Evolutionary conservation across 129 eudicot genomes (phyloP).

Genomic region (Artemisia annua): DNA sequence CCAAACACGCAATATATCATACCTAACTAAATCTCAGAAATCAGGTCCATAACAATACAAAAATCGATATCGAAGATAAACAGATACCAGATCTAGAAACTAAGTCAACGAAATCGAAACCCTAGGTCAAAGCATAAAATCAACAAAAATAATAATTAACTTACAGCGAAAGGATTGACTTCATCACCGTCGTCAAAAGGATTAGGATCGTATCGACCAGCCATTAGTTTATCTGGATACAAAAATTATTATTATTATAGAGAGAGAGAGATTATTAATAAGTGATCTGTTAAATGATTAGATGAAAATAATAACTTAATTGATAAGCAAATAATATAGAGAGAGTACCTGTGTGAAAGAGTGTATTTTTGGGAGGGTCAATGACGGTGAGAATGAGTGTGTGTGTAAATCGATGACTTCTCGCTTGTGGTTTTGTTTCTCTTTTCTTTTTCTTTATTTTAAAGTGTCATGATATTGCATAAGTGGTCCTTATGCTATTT

Average conservation of each 20-base stretch:
- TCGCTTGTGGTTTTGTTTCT: constrained; percentile 30
- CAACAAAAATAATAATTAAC: not conserved
- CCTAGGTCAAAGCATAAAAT: constrained; percentile 30
- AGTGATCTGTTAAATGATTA: constrained; percentile 8
- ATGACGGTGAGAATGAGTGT: constrained; percentile 22
- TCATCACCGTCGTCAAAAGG: constrained; percentile 41
- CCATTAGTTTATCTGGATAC: constrained; percentile 17
- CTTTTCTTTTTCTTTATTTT: not conserved
- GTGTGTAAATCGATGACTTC: constrained; percentile 22
- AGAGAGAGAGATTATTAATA: not conserved
- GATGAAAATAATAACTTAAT: not conserved
- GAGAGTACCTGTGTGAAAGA: constrained; percentile 13
- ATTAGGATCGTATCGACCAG: constrained; percentile 43
- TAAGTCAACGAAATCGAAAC: constrained; percentile 28
- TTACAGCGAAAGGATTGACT: constrained; percentile 42
- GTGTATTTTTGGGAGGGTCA: constrained; percentile 1
- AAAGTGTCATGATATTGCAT: not conserved
- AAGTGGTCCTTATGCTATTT: constrained; percentile 10
- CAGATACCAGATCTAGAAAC: constrained; percentile 21
- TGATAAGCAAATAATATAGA: no score
- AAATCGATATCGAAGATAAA: not conserved
- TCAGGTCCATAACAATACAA: not conserved
- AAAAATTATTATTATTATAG: not conserved
- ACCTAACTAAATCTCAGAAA: constrained; percentile 1
- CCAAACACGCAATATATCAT: no score